Evolutionary conservation across 805 yeast genomes (phyloP).

Genomic region (Yamadazyma laniorum): DNA sequence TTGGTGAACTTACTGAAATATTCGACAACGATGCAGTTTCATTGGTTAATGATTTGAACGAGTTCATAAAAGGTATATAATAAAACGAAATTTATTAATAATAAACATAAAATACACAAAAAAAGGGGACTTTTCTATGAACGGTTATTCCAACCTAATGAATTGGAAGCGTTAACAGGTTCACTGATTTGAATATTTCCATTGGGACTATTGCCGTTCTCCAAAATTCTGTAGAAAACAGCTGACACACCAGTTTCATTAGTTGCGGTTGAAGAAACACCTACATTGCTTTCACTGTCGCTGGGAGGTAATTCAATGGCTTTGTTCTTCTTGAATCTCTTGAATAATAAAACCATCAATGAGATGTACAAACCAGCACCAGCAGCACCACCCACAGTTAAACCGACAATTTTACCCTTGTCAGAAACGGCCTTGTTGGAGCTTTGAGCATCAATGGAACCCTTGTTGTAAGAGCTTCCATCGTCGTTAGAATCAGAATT

Average conservation of each 20-base stretch:
- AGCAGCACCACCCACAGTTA: constrained; percentile 77
- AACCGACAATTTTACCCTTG: constrained; percentile 61
- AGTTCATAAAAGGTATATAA: constrained; percentile 13
- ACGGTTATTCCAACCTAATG: constrained; percentile 59
- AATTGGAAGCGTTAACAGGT: constrained; percentile 69
- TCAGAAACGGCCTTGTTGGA: constrained; percentile 15
- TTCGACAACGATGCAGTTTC: constrained; percentile 48
- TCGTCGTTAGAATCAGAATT: constrained; percentile 14
- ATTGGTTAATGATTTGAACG: constrained; percentile 43
- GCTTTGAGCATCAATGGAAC: constrained; percentile 32
- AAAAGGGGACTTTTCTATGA: constrained; percentile 4
- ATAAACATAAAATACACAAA: constrained; percentile 10
- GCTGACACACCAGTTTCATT: constrained; percentile 26
- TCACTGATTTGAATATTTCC: constrained; percentile 48
- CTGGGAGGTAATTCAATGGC: constrained; percentile 39
- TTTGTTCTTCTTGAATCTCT: constrained; percentile 46
- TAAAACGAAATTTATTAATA: not conserved
- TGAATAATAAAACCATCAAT: constrained; percentile 54
- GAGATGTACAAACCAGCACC: constrained; percentile 71
- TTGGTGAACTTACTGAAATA: constrained; percentile 48
- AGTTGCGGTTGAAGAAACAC: constrained; percentile 18
- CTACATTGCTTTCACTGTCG: constrained; percentile 39
- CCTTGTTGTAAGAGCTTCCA: constrained; percentile 20
- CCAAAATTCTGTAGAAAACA: constrained; percentile 25
- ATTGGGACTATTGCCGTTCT: constrained; percentile 12